phyloP scores from a whole-genome alignment of 192 early-diverging fungal genomes.

The Backusella tuberculispora region DNA sequence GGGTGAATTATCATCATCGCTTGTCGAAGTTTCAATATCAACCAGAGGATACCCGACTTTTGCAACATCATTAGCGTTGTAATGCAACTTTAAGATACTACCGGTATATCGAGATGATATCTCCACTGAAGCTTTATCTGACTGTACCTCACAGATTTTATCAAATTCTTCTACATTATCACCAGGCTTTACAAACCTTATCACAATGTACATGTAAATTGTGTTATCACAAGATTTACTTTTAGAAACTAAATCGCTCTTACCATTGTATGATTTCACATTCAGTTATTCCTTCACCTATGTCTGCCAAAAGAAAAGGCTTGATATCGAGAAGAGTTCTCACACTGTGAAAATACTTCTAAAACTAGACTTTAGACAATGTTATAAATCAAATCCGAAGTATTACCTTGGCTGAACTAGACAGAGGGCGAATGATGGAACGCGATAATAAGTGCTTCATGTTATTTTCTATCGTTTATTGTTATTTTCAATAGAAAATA shows the following conservation, averaged over 20 bases:
- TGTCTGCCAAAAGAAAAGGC: conserved; percentile 91
- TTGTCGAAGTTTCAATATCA: conserved; percentile 44
- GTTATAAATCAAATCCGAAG: too few relatives aligned
- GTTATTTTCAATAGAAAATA: not conserved
- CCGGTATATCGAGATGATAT: conserved; percentile 96
- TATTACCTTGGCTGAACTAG: not conserved
- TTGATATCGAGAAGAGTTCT: conserved; percentile 34
- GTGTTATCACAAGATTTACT: not conserved
- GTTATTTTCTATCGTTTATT: not conserved
- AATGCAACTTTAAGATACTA: conserved; percentile 77
- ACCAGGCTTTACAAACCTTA: conserved; percentile 92
- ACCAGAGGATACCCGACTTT: conserved; percentile 84
- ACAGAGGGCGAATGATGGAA: not conserved
- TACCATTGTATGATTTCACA: conserved; percentile 98
- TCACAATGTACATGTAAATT: not conserved
- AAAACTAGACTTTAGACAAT: not conserved
- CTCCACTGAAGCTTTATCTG: conserved; percentile 98
- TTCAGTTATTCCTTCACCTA: conserved; percentile 98
- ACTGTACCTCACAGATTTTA: conserved; percentile 96
- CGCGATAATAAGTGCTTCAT: conserved; percentile 1
- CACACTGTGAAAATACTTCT: not conserved
- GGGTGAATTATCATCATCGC: conserved; percentile 8
- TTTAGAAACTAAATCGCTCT: not conserved
- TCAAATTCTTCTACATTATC: conserved; percentile 90
- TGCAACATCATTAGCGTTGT: conserved; percentile 88